Percentiles rank a stretch among this genome's conserved stretches.
Conservation (phyloP, 768 basidiomycete species). For the Lepiota brunneoincarnata region DNA sequence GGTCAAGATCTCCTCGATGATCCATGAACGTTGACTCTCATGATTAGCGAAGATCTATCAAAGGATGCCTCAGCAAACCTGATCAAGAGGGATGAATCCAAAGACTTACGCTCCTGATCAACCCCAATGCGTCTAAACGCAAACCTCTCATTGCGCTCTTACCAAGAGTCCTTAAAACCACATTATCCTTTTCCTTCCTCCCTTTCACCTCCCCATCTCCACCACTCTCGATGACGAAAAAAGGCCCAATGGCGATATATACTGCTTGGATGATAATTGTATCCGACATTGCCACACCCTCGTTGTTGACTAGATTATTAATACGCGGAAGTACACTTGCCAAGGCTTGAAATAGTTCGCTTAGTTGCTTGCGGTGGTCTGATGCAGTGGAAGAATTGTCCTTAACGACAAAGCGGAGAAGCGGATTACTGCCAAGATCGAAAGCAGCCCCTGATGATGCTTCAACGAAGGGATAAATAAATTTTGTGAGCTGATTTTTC, state of each 20-base stretch:
- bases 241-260: slow-evolving; percentile 91
- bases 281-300: slow-evolving; percentile 81
- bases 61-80: background rate
- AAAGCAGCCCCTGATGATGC: slow-evolving; percentile 44
- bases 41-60: slow-evolving; percentile 87
- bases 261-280: slow-evolving; percentile 88
- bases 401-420: slow-evolving; percentile 52
- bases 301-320: slow-evolving; percentile 68
- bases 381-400: slow-evolving; percentile 34
- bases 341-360: slow-evolving; percentile 72
- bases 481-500: slow-evolving; percentile 76
- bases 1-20: slow-evolving; percentile 93
- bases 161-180: slow-evolving; percentile 67
- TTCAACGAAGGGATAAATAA: slow-evolving; percentile 87
- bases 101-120: slow-evolving; percentile 77
- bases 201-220: slow-evolving; percentile 45
- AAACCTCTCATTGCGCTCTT: slow-evolving; percentile 80
- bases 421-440: slow-evolving; percentile 37
- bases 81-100: background rate
- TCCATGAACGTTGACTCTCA: slow-evolving; percentile 90
- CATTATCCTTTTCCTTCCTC: slow-evolving; percentile 53
- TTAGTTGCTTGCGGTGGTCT: slow-evolving; percentile 15
- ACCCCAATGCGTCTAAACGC: slow-evolving; percentile 74
- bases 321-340: slow-evolving; percentile 73
- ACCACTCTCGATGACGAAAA: slow-evolving; percentile 79